These are phyloP conservation scores for Phytophthora rubi DNA, from an alignment of 352 stramenopile species.

Conservation along the genomic window DNA sequence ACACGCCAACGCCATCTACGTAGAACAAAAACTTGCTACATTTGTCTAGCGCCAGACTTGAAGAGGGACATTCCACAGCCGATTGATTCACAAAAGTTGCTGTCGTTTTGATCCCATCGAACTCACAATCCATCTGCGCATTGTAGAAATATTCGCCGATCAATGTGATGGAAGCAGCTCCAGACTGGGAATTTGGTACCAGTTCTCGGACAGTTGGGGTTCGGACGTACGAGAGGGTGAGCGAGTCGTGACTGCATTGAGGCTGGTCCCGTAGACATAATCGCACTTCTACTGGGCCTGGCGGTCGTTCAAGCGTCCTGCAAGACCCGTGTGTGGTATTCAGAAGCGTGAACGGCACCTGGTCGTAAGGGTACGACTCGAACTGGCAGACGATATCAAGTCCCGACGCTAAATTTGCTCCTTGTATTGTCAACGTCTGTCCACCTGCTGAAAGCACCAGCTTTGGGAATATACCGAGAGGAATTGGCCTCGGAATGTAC, in stretches of 20 bases:
- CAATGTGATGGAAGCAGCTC: slow-evolving; percentile 3
- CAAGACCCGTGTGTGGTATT: slow-evolving; percentile 45
- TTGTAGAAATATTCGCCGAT: slow-evolving; percentile 24
- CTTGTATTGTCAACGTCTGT: slow-evolving; percentile 22
- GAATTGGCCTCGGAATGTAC: slow-evolving; percentile 24
- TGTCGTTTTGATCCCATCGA: slow-evolving; percentile 17
- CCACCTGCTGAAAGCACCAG: slow-evolving; percentile 17
- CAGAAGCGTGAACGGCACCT: slow-evolving; percentile 29
- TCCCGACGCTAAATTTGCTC: slow-evolving; percentile 9
- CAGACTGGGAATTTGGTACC: background rate
- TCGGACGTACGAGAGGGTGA: slow-evolving; percentile 23
- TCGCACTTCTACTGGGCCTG: slow-evolving; percentile 33
- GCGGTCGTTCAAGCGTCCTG: slow-evolving; percentile 31
- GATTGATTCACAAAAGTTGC: slow-evolving; percentile 26
- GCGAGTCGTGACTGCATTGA: slow-evolving; percentile 27
- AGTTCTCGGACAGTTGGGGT: slow-evolving; percentile 18
- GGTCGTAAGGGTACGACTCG: slow-evolving; percentile 28
- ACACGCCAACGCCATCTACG: slow-evolving; percentile 17
- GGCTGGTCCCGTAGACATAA: slow-evolving; percentile 37
- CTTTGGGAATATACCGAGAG: slow-evolving; percentile 10
- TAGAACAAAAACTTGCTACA: slow-evolving; percentile 26
- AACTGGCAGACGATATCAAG: slow-evolving; percentile 30
- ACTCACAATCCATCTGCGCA: slow-evolving; percentile 23
- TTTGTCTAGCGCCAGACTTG: background rate
- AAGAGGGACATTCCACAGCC: slow-evolving; percentile 13